Conservation (phyloP, 371 early-diverging fungal genomes). For the Scutellospora calospora region DNA sequence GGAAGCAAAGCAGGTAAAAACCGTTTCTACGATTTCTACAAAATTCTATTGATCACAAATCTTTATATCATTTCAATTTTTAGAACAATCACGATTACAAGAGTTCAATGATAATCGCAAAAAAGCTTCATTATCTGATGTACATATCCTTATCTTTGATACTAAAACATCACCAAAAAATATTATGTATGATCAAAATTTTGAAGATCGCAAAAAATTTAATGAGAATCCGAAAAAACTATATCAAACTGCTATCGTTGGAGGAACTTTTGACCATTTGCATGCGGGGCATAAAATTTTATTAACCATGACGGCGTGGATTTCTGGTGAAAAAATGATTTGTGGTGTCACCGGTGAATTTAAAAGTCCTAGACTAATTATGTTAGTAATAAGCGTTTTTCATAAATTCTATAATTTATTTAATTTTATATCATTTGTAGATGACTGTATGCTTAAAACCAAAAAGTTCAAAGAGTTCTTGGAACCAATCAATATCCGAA, state of each 20-base stretch:
- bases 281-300: slow-evolving; percentile 96
- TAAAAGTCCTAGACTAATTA: background rate
- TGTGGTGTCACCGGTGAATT: slow-evolving; percentile 81
- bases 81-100: slow-evolving; percentile 19
- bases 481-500: slow-evolving; percentile 72
- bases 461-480: slow-evolving; percentile 79
- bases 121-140: background rate
- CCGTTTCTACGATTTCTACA: background rate
- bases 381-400: too few species aligned
- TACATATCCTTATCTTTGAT: slow-evolving; percentile 16
- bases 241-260: slow-evolving; percentile 73
- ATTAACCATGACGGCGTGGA: slow-evolving; percentile 82
- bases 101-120: slow-evolving; percentile 33
- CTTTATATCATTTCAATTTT: background rate
- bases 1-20: slow-evolving; percentile 17
- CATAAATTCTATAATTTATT: background rate
- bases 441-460: slow-evolving; percentile 63
- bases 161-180: background rate
- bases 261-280: slow-evolving; percentile 98
- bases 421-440: background rate
- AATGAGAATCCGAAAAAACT: background rate
- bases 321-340: slow-evolving; percentile 65
- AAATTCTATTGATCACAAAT: background rate
- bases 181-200: background rate
- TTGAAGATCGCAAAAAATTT: background rate